These are phyloP conservation scores for Sugiyamaella qingdaonensis DNA, from an alignment of 805 yeast genomes.

Conservation along the genomic window DNA sequence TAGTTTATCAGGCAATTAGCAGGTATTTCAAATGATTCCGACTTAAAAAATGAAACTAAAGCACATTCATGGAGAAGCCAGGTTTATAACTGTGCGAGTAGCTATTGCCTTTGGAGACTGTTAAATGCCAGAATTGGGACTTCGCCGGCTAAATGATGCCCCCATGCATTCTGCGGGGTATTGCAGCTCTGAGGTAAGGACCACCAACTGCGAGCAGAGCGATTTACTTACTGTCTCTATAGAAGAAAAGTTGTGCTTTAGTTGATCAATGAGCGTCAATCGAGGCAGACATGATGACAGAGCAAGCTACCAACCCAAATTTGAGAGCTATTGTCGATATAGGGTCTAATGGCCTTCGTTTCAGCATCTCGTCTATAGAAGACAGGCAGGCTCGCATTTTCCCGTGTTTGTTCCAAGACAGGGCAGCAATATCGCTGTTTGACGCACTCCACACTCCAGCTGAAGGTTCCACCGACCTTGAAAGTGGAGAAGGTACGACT, in stretches of 20 bases:
- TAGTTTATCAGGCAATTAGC: too few species aligned
- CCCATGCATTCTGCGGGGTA: not conserved
- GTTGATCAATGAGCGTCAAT: not conserved
- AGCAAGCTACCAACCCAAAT: not conserved
- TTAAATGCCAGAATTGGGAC: too few species aligned
- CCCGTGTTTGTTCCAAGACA: conserved; percentile 74
- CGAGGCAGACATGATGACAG: not conserved
- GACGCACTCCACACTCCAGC: conserved; percentile 46
- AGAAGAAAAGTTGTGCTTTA: not conserved
- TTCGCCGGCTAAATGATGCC: not conserved
- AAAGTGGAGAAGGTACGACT: not conserved
- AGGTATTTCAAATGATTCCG: too few species aligned
- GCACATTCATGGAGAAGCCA: too few species aligned
- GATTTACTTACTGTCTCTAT: too few species aligned
- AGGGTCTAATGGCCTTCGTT: conserved; percentile 71
- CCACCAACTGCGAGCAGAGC: too few species aligned
- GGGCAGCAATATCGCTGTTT: conserved; percentile 64
- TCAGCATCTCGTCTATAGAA: conserved; percentile 66
- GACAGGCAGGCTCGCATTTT: conserved; percentile 67
- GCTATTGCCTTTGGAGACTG: too few species aligned
- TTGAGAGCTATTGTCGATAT: conserved; percentile 62
- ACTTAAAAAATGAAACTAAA: too few species aligned
- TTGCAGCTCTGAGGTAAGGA: not conserved
- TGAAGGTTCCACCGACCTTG: not conserved
- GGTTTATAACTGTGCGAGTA: too few species aligned